Conservation (phyloP, 2,329 filamentous ascomycete genomes). For the Sclerotinia trifoliorum region DNA sequence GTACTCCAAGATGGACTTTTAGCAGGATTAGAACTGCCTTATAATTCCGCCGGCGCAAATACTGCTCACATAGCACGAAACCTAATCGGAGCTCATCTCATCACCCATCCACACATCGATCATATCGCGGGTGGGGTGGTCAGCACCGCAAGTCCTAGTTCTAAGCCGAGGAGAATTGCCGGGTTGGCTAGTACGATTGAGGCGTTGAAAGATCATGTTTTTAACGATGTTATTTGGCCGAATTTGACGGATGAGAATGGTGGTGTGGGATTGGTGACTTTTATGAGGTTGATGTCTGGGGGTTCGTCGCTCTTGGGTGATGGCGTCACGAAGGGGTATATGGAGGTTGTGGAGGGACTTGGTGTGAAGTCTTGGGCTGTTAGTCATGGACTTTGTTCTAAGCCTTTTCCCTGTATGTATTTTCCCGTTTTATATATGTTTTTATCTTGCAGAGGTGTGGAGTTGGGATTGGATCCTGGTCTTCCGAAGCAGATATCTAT, state of each 20-base stretch:
- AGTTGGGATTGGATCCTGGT: too few species aligned
- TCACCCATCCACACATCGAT: conserved; percentile 96
- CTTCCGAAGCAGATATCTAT: not conserved
- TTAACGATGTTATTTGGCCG: conserved; percentile 98
- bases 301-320: conserved; percentile 82
- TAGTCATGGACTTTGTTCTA: conserved; percentile 86
- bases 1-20: conserved; percentile 71
- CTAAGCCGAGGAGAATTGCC: conserved; percentile 80
- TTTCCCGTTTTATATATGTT: conserved; percentile 54
- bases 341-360: conserved; percentile 85
- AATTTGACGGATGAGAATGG: conserved; percentile 96
- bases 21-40: conserved; percentile 69
- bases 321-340: conserved; percentile 76
- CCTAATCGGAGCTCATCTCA: conserved; percentile 82
- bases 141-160: conserved; percentile 79
- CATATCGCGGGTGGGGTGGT: conserved; percentile 77
- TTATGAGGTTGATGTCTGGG: conserved; percentile 82
- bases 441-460: not conserved
- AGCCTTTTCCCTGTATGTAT: conserved; percentile 58
- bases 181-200: conserved; percentile 86
- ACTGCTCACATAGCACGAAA: conserved; percentile 75
- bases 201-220: conserved; percentile 90
- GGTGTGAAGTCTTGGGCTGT: conserved; percentile 84
- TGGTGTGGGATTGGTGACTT: conserved; percentile 88
- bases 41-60: conserved; percentile 68